Evolutionary conservation across 441 rosid genomes (phyloP).

Genomic region (Hura crepitans): DNA sequence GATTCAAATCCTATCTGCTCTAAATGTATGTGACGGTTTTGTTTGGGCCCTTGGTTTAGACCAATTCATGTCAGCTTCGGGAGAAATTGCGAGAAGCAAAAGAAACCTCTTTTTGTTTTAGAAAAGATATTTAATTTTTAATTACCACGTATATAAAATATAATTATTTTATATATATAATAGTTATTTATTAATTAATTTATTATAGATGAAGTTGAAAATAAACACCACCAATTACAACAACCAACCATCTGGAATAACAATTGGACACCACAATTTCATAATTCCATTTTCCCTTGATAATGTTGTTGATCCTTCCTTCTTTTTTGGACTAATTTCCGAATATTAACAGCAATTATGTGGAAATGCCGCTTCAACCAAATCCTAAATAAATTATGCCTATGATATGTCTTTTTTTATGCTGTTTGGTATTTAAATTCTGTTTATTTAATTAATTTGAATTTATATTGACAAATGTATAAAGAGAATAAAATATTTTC

Average conservation of each 20-base stretch:
- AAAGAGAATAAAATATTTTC: no score
- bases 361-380: constrained; percentile 55
- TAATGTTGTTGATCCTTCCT: constrained; percentile 32
- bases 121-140: constrained; percentile 47
- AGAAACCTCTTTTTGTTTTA: constrained; percentile 30
- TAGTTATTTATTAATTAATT: no score
- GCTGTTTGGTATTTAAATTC: no score
- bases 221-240: constrained; percentile 35
- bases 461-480: no score
- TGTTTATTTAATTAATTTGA: no score
- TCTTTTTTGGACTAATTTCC: constrained; percentile 43
- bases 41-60: constrained; percentile 36
- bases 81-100: constrained; percentile 41
- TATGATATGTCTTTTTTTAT: constrained; percentile 30
- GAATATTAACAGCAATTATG: constrained; percentile 43
- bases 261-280: background rate
- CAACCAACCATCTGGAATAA: constrained; percentile 37
- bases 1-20: no score
- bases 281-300: constrained; percentile 21
- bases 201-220: no score
- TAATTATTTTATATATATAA: no score
- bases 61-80: constrained; percentile 36
- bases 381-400: constrained; percentile 43
- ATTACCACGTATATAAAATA: no score
- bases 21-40: constrained; percentile 48